Percentiles rank a stretch among this genome's conserved stretches.
phyloP scores from a whole-genome alignment of 495 filamentous ascomycete genomes.

The Penicillium roqueforti region DNA sequence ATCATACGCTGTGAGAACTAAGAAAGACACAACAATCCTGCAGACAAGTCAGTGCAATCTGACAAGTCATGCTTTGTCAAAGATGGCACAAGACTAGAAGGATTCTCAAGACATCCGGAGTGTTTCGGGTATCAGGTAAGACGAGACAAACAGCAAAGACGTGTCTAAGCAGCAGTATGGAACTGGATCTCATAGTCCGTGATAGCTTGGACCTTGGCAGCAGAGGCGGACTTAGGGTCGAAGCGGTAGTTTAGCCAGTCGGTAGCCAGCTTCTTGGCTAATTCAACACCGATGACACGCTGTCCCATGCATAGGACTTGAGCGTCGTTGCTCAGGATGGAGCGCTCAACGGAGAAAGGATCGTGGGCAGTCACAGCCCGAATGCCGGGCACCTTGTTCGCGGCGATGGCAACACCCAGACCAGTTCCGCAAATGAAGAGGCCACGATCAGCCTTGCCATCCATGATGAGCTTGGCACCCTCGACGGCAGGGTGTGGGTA shows the following conservation, averaged over 20 bases:
- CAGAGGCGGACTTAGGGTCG: conserved; percentile 67
- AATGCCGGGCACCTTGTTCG: conserved; percentile 84
- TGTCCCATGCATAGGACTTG: conserved; percentile 89
- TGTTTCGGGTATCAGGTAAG: not conserved
- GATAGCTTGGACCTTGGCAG: conserved; percentile 72
- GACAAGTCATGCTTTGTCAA: not conserved
- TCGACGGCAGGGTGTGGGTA: conserved; percentile 77
- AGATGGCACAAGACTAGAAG: not conserved
- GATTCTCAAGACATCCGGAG: not conserved
- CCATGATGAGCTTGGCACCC: conserved; percentile 61
- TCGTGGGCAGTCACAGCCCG: conserved; percentile 86
- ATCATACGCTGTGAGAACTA: conserved; percentile 33
- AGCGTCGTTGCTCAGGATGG: conserved; percentile 78
- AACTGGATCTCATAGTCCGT: conserved; percentile 63
- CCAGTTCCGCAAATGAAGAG: conserved; percentile 86
- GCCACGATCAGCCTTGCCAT: conserved; percentile 69
- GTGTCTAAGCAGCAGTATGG: conserved; percentile 20
- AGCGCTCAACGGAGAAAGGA: conserved; percentile 76
- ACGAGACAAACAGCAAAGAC: not conserved
- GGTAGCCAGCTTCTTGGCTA: conserved; percentile 69
- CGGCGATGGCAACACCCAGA: conserved; percentile 77
- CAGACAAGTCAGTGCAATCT: not conserved
- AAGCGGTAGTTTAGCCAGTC: conserved; percentile 84
- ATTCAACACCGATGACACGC: conserved; percentile 74
- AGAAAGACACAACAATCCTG: conserved; percentile 10